Base-by-base conservation (phyloP, 2,329 filamentous ascomycete species). In the Claviceps arundinis region DNA sequence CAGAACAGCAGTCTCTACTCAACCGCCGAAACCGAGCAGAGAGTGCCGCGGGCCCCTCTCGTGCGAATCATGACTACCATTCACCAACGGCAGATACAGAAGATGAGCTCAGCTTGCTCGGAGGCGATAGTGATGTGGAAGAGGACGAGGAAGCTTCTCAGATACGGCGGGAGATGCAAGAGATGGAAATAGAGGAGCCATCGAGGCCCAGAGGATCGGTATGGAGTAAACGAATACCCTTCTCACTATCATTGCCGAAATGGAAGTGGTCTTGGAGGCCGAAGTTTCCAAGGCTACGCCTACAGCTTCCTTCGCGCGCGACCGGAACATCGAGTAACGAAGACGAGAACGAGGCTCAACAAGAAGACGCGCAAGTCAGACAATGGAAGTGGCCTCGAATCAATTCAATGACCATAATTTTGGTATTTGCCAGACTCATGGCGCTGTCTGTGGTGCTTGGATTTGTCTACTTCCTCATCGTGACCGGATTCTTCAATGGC, bases 181-280 rank as follows among this genome's bases (percentile, higher is more conserved):
- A 96, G 76, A 82, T 95, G 77, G 89, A 94, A 59, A 80, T 94
- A 43, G 79, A 89, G 61, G 89, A 94, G 59, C 80, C 81, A 30
- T 66, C 70, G 48, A 63, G 67, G 53, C 60, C 69, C 51, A 66
- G 69, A 34, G 65, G 72, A 24, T 73, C 70, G 2, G 63, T 71
- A 50, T 81, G 76, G 73, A 71, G 74, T 49, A 81, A 81, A 64
- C 67, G 75, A 45, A 77, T 81, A 61, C 71, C 72, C 22, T 74
- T 77, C 55, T 71, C 70, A 6, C 60, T 79, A 30, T 73, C 75
- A 6, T 63, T 80, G 37, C 75, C 76, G 2, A 70, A 68, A 43
- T 81, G 76, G 77, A 75, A 71, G 54, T 79, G 72, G 70, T 71
- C 69, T 44, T 77, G 77, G 77, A 67, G 73, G 59, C 75, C 68